phyloP scores from a whole-genome alignment of 768 basidiomycete species.

The Crucibulum laeve region DNA sequence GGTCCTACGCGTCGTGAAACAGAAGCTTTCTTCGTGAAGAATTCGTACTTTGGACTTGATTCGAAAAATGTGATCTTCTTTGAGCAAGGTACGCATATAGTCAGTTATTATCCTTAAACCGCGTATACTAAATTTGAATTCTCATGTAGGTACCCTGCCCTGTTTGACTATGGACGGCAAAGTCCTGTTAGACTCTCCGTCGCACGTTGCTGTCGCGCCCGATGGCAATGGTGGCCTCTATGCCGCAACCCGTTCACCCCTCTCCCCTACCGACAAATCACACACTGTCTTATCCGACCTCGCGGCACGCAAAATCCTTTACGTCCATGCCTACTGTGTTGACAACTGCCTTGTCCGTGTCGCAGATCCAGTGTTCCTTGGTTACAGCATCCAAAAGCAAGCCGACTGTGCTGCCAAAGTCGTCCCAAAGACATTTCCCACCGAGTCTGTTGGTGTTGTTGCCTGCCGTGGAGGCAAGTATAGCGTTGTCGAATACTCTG shows the following conservation, averaged over 20 bases:
- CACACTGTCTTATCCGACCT: constrained; percentile 85
- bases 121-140: constrained; percentile 4
- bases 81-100: constrained; percentile 72
- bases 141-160: constrained; percentile 94
- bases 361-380: constrained; percentile 96
- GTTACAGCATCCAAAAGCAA: constrained; percentile 85
- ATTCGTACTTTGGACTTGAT: constrained; percentile 79
- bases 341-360: constrained; percentile 99
- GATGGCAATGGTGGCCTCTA: constrained; percentile 98
- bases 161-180: constrained; percentile 94
- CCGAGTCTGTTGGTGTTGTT: constrained; percentile 94
- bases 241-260: constrained; percentile 80
- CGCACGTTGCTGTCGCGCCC: constrained; percentile 88
- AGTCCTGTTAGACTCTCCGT: constrained; percentile 77
- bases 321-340: constrained; percentile 94
- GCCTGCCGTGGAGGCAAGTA: constrained; percentile 80
- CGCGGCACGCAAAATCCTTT: constrained; percentile 66
- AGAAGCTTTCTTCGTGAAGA: constrained; percentile 74
- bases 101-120: constrained; percentile 7
- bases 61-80: constrained; percentile 85
- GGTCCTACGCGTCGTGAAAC: constrained; percentile 90
- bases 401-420: constrained; percentile 96
- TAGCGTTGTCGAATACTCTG: constrained; percentile 96
- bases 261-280: constrained; percentile 53
- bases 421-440: constrained; percentile 81